Evolutionary conservation across 345 rosid genomes (phyloP).

Genomic region (Moricandia moricandioides): DNA sequence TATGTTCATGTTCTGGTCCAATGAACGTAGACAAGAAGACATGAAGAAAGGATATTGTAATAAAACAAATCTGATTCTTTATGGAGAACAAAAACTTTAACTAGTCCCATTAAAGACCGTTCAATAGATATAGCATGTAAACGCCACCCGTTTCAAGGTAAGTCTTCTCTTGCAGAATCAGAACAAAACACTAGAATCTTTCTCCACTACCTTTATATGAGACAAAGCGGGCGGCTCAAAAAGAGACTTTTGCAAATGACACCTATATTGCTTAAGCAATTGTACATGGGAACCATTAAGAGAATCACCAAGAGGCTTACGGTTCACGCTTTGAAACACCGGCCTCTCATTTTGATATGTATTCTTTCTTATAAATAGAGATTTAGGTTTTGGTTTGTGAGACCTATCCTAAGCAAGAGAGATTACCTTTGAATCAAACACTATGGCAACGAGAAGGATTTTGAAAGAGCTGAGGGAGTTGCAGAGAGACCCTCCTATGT

Average conservation of each 20-base stretch:
- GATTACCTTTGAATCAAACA: neutral
- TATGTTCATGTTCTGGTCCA: conserved; percentile 4
- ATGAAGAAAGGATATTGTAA: neutral
- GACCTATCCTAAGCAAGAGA: neutral
- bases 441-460: conserved; percentile 63
- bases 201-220: conserved; percentile 25
- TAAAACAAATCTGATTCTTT: conserved; percentile 11
- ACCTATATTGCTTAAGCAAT: conserved; percentile 11
- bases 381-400: conserved; percentile 1
- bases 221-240: conserved; percentile 25
- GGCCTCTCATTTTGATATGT: conserved; percentile 10
- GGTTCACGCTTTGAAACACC: conserved; percentile 29
- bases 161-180: conserved; percentile 27
- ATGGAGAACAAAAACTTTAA: conserved; percentile 5
- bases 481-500: conserved; percentile 70
- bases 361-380: conserved; percentile 3
- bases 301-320: conserved; percentile 27
- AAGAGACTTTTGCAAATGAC: conserved; percentile 13
- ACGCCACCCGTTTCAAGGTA: conserved; percentile 15
- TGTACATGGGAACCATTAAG: conserved; percentile 12
- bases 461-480: conserved; percentile 63
- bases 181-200: conserved; percentile 19
- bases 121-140: conserved; percentile 23
- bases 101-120: conserved; percentile 10
- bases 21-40: conserved; percentile 8